Evolutionary conservation across 139 green algal species (phyloP), one percentile per base, ranked within the genome.

Genomic region (Choricystis sp.): DNA sequence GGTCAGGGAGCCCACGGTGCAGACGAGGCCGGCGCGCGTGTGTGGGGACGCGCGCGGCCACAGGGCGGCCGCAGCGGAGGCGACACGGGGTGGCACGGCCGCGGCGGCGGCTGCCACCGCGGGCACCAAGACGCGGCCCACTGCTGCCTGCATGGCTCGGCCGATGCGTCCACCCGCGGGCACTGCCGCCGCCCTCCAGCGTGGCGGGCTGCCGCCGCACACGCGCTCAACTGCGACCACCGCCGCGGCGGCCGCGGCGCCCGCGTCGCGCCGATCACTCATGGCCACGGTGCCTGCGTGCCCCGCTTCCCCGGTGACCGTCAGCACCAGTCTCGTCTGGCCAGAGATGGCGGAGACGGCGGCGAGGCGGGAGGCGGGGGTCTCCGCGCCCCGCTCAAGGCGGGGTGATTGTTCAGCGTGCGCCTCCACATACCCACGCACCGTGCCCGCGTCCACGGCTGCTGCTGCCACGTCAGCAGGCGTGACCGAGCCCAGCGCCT

Each of bases 331-430:
- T 2, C 88, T 79, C 14, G 79, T 84, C 71, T 96, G 90, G 0
- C 86, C 90, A 2, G 89, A 81, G 19, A 97, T 97, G 52, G 73
- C 86, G 19, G 72, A 62, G 22, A 97, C 90, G 2, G 87, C 75
- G 1, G 81, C 90, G 26, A 96, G 58, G 1, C 83, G 67, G 59
- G 74, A n/a, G 21, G 58, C 69, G 0, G 56, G 23, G 2, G 57
- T n/a, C n/a, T n/a, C n/a, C n/a, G n/a, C n/a, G n/a, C n/a, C n/a
- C n/a, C n/a, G 26, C 74, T 96, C 83, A 26, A 97, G 74, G 14
- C 90, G 72, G 0, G 89, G 89, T 2, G 91, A 91, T 68, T 97
- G 90, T 71, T 97, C 90, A 48, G 96, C 87, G 81, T 97, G 90
- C 4, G 95, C 77, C 74, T 97, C 89, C 25, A 97, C 71, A 64